Base-by-base conservation (phyloP, 352 stramenopile genomes). In the Phytophthora colocasiae region DNA sequence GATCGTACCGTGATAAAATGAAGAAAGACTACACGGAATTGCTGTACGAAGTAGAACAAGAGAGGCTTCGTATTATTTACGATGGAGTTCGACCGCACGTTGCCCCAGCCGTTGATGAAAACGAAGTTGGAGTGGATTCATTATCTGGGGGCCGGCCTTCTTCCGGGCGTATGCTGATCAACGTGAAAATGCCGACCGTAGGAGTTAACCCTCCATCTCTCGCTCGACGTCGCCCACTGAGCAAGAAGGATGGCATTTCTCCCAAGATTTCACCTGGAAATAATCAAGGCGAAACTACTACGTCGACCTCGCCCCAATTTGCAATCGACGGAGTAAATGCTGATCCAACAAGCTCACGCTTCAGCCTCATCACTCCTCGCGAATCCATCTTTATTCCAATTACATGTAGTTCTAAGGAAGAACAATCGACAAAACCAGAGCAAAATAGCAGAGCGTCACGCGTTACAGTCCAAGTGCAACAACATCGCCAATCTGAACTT, bases 21-120 rank as follows among this genome's bases (percentile, higher is more conserved):
- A 76, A 80, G 34, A 90, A 88, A 48, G 82, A 93, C 45, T 93
- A 93, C 69, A 91, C 78, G 0, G 84, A 91, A 39, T 44, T 93
- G 39, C 58, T 91, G 26, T 93, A 77, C 39, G 80, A 88, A 7
- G 80, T 91, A n/a, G 84, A 92, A 41, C 77, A 89, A 62, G 83
- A 90, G 53, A 72, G 84, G 0, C 60, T 93, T n/a, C 66, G 43
- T 15, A 75, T 89, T 48, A 91, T 91, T 27, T 92, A 89, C 61
- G 27, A 64, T 14, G 66, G 64, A 2, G 61, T 78, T 45, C 49
- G 47, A 12, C 56, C 66, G 22, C 43, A 63, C 15, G 52, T 74
- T 2, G 66, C 66, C 17, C 55, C 53, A 12, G 63, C 44, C 2
- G 27, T 55, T 14, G 69, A 69, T 19, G 54, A 64, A 44, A 29